Evolutionary conservation across 2,329 filamentous ascomycete species (phyloP), one percentile per base, ranked within the genome.

Genomic region (Corynespora cassiicola): DNA sequence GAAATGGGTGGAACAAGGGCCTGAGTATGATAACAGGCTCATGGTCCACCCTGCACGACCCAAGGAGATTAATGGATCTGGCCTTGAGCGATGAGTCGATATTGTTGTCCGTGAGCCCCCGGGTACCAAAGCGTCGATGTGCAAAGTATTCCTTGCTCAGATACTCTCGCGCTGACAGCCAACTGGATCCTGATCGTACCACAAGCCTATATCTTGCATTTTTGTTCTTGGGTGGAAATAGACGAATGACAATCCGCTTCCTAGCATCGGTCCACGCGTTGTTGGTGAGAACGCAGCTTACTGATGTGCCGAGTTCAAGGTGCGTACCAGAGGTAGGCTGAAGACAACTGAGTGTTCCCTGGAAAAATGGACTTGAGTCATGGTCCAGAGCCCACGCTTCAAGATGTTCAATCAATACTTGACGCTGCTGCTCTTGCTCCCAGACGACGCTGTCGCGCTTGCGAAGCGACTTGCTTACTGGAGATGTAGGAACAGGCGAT

Each of bases 141-240:
- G 34, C 37, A 22, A 61, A 53, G 37, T 63, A 52, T 12, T 58
- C 36, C 29, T 56, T 60, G 36, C 49, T 51, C 30, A 66, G 45
- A 19, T 54, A 64, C 6, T 63, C 55, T 11, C 61, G 50, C 5
- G 61, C 59, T 7, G 52, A 44, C 18, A 65, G 43, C 59, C 59
- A 66, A 5, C 62, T 56, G 3, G 62, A 52, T 4, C 61, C 62
- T 22, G 43, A 57, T 11, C 62, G 54, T 3, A 65, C 29, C 7
- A 61, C 52, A 12, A 65, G 36, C 16, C 45, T 49, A 32, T 65
- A 65, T 10, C 12, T 31, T 35, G 47, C 38, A 25, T 34, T 30
- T 45, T 22, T 36, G n/a, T 18, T 11, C 18, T 30, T 45, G 2
- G 58, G 56, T 14, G 41, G 37, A 28, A 63, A 65, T 11, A 66